phyloP scores from a whole-genome alignment of 371 early-diverging fungal species.

The Choanephora cucurbitarum region DNA sequence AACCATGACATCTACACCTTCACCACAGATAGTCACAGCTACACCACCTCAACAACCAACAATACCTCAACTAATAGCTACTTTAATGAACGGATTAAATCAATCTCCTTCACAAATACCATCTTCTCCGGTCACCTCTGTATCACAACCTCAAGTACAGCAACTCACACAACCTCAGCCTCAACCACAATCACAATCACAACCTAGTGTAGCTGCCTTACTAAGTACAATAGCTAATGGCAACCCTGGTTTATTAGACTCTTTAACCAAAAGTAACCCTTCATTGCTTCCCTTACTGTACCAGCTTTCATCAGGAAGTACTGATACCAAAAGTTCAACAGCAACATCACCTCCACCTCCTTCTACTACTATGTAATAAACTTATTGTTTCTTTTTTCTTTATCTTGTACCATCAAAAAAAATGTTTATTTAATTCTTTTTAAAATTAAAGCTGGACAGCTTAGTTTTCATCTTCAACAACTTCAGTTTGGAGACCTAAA shows the following conservation, averaged over 20 bases:
- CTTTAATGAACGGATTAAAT: conserved; percentile 20
- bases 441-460: background rate
- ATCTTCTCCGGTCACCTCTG: background rate
- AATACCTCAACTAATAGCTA: conserved; percentile 28
- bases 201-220: conserved; percentile 25
- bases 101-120: background rate
- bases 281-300: background rate
- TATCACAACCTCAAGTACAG: background rate
- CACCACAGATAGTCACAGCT: background rate
- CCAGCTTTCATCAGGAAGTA: background rate
- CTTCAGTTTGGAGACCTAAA: conserved; percentile 38
- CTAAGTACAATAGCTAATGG: conserved; percentile 27
- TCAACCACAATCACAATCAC: background rate
- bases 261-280: background rate
- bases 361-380: no score
- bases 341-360: background rate
- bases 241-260: conserved; percentile 17
- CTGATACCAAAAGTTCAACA: background rate
- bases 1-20: background rate
- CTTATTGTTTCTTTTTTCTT: no score
- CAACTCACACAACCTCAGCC: conserved; percentile 10
- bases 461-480: conserved; percentile 20
- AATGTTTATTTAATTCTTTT: background rate
- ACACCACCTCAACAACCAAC: conserved; percentile 9
- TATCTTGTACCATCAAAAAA: background rate